These are phyloP conservation scores for Bisporella sp. DNA, from an alignment of 2,329 filamentous ascomycete genomes.

Conservation along the genomic window DNA sequence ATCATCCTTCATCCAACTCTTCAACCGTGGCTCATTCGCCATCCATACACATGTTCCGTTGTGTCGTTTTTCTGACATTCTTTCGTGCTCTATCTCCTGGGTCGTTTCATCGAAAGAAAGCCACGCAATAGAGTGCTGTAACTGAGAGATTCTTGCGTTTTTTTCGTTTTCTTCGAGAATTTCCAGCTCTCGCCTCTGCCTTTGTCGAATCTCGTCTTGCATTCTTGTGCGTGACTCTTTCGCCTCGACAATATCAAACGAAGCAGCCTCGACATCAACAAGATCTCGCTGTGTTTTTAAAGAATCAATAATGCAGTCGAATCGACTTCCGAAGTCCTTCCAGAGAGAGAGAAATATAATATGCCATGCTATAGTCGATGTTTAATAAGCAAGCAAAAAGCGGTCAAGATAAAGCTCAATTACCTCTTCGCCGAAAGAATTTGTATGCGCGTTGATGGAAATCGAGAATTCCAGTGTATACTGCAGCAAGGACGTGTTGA, in stretches of 20 bases:
- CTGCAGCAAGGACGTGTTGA: slow-evolving; percentile 34
- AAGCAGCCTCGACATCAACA: slow-evolving; percentile 10
- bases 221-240: slow-evolving; percentile 2
- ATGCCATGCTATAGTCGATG: slow-evolving; percentile 9
- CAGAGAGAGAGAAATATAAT: slow-evolving; percentile 10
- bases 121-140: slow-evolving; percentile 9
- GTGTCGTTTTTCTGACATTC: slow-evolving; percentile 1
- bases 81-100: slow-evolving; percentile 3
- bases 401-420: slow-evolving; percentile 9
- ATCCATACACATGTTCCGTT: slow-evolving; percentile 11
- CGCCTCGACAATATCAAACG: slow-evolving; percentile 10
- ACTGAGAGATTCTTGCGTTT: not conserved
- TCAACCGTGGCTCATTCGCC: not conserved
- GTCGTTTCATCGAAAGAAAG: slow-evolving; percentile 5
- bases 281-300: slow-evolving; percentile 11
- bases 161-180: slow-evolving; percentile 6
- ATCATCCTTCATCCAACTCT: slow-evolving; percentile 7
- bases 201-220: not conserved
- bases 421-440: slow-evolving; percentile 30
- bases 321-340: slow-evolving; percentile 11
- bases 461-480: slow-evolving; percentile 40
- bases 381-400: not conserved
- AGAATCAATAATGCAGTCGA: slow-evolving; percentile 5
- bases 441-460: slow-evolving; percentile 42
- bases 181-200: not conserved